Base-by-base conservation (phyloP, 2,329 filamentous ascomycete species). In the Gnomoniopsis smithogilvyi region DNA sequence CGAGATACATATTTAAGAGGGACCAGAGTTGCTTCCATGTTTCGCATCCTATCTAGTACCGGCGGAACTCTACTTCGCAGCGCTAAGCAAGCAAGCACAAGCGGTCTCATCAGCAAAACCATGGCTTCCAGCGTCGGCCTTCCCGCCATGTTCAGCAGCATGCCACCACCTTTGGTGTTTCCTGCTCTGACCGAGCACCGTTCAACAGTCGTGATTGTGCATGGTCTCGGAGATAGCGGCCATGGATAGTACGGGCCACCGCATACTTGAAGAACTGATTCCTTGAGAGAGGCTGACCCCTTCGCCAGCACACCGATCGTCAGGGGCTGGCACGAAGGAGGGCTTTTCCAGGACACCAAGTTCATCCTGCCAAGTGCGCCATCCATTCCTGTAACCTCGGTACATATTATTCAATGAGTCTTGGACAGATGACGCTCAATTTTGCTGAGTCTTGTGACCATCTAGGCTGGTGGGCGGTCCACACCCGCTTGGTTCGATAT, bases 401-500 rank as follows among this genome's bases (percentile, higher is more conserved):
- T 54, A 10, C 53, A 51, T 36, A 43, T 21, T 19, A 15, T 14
- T 12, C 14, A 14, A 4, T 22, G 22, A 33, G 34, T 22, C 14
- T 46, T 19, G 41, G 4, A 54, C 24, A 22, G 41, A 1, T n/a
- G 24, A 19, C 6, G 12, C 2, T 19, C 6, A 10, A 10, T n/a
- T 21, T 45, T 2, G 41, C 41, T 45, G 17, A 45, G 6, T 45
- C 17, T n/a, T 6, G 15, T 45, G 6, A 2, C 12, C 11, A 49
- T 6, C 48, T 36, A 59, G 51, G 47, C 38, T 47, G 26, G 38
- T 22, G 46, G 51, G 11, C 52, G 47, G 26, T 38, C 51, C 24
- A 24, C 55, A 24, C 57, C 57, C 45, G 51, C 57, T 2, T 55
- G 57, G 52, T 59, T 59, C 38, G 57, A 59, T 46, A 51, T 59